phyloP scores from a whole-genome alignment of 2,329 filamentous ascomycete genomes.

The Exophiala bonariae region DNA sequence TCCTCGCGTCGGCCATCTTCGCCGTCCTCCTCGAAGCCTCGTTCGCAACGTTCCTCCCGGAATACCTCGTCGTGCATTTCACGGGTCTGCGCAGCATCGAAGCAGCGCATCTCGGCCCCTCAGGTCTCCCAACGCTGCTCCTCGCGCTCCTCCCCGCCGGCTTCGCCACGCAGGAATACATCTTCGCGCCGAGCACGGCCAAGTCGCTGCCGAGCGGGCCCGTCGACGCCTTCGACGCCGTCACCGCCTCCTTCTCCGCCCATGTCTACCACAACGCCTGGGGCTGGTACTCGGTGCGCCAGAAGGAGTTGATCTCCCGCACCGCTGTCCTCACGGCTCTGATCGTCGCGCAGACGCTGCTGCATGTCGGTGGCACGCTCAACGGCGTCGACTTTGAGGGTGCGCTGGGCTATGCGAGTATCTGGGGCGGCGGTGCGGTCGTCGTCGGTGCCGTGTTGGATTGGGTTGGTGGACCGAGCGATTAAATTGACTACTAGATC shows the following conservation, averaged over 20 bases:
- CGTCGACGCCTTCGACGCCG: constrained; percentile 59
- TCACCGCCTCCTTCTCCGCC: constrained; percentile 64
- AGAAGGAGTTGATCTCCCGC: constrained; percentile 64
- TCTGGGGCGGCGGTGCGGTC: constrained; percentile 70
- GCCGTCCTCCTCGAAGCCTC: constrained; percentile 69
- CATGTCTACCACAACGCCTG: constrained; percentile 62
- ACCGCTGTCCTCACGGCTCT: constrained; percentile 54
- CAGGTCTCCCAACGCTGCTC: constrained; percentile 45
- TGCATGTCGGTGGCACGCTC: constrained; percentile 67
- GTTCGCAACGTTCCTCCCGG: constrained; percentile 69
- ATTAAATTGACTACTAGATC: constrained; percentile 14
- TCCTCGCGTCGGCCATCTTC: constrained; percentile 73
- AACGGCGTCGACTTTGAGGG: constrained; percentile 69
- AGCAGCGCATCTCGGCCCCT: constrained; percentile 64
- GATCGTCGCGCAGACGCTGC: constrained; percentile 55
- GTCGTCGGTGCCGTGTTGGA: constrained; percentile 59
- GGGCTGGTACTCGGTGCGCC: constrained; percentile 62
- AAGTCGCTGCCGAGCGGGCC: constrained; percentile 36
- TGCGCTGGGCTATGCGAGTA: constrained; percentile 68
- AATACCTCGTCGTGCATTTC: constrained; percentile 74
- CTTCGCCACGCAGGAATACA: constrained; percentile 69
- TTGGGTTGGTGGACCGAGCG: constrained; percentile 47
- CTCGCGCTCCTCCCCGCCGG: constrained; percentile 67
- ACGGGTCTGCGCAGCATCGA: constrained; percentile 68
- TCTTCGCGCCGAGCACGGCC: constrained; percentile 64